These are phyloP conservation scores for Ambispora gerdemannii DNA, from an alignment of 192 early-diverging fungal genomes.

Conservation along the genomic window DNA sequence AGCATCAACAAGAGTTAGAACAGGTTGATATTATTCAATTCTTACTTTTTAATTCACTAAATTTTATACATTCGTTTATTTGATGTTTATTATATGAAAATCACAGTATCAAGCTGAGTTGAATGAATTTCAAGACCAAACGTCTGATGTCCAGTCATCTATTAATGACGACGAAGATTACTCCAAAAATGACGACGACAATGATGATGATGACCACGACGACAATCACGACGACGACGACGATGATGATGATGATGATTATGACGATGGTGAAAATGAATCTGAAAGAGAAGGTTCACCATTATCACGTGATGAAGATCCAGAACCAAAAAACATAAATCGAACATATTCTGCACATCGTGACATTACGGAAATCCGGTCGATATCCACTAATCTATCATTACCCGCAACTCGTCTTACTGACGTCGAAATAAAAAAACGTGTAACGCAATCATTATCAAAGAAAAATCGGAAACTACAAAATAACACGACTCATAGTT, in stretches of 20 bases:
- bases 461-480: conserved; percentile 34
- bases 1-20: conserved; percentile 88
- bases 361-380: conserved; percentile 36
- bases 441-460: conserved; percentile 44
- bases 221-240: conserved; percentile 35
- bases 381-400: conserved; percentile 31
- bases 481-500: conserved; percentile 33
- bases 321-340: conserved; percentile 40
- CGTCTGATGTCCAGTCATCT: too few relatives aligned
- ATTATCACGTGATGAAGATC: conserved; percentile 27
- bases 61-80: neutral
- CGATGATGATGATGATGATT: too few relatives aligned
- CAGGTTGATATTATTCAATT: conserved; percentile 46
- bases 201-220: conserved; percentile 10
- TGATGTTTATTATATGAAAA: conserved; percentile 1
- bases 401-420: conserved; percentile 35
- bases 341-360: conserved; percentile 50
- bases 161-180: too few relatives aligned
- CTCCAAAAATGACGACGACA: conserved; percentile 30
- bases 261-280: too few relatives aligned
- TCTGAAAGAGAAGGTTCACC: too few relatives aligned
- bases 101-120: conserved; percentile 32
- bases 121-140: too few relatives aligned
- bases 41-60: neutral
- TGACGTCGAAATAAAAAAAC: conserved; percentile 49